These are phyloP conservation scores for Hypholoma sublateritium DNA, from an alignment of 768 basidiomycete species.

Conservation along the genomic window DNA sequence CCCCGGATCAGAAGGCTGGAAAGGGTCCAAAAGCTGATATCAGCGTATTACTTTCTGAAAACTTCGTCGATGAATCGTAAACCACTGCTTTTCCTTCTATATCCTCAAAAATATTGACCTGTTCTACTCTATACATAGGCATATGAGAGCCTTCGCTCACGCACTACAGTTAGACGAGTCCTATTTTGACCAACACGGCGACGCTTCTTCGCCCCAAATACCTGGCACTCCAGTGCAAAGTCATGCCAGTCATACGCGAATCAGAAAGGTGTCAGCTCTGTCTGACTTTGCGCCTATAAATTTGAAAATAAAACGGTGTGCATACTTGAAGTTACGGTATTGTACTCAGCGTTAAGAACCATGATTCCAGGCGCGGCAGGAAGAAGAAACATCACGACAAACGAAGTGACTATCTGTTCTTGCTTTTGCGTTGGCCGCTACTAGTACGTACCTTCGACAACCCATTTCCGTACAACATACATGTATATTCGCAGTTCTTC, in stretches of 20 bases:
- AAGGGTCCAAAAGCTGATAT: conserved; percentile 6
- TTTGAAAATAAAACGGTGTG: conserved; percentile 72
- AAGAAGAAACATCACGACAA: conserved; percentile 40
- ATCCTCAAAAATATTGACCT: conserved; percentile 8
- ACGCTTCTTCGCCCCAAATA: conserved; percentile 34
- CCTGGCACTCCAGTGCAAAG: conserved; percentile 37
- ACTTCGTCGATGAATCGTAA: conserved; percentile 76
- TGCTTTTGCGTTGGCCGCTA: conserved; percentile 85
- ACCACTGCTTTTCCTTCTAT: conserved; percentile 17
- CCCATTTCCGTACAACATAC: background rate
- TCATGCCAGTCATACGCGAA: conserved; percentile 39
- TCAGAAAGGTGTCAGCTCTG: conserved; percentile 79
- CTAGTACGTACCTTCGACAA: conserved; percentile 47
- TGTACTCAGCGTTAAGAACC: background rate
- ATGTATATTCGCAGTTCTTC: conserved; percentile 51
- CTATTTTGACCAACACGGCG: conserved; percentile 31
- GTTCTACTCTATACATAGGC: conserved; percentile 24
- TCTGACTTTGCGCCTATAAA: conserved; percentile 93
- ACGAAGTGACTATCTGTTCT: conserved; percentile 71
- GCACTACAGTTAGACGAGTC: conserved; percentile 68
- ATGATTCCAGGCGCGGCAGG: conserved; percentile 20
- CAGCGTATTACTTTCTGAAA: conserved; percentile 39
- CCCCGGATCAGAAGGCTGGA: conserved; percentile 2
- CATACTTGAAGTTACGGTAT: background rate
- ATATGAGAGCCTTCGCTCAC: conserved; percentile 74